These are phyloP conservation scores for Paratrypanosoma confusum DNA, from an alignment of 208 protist genomes.

Conservation along the genomic window DNA sequence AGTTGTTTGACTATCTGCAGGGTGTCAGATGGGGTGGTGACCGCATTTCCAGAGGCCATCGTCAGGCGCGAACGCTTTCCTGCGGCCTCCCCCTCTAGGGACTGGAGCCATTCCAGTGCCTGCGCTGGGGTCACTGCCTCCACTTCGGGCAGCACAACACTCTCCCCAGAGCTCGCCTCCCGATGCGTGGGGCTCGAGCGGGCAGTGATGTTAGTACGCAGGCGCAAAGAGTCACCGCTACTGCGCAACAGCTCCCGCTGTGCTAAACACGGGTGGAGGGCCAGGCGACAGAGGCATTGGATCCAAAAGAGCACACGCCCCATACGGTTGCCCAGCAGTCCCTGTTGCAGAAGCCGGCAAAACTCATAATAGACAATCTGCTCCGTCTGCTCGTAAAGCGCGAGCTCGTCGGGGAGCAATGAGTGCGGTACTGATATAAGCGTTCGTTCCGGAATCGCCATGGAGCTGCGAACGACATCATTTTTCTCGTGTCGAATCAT, in stretches of 20 bases:
- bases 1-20: constrained; percentile 16
- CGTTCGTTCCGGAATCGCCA: constrained; percentile 16
- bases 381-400: constrained; percentile 25
- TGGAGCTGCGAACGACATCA: constrained; percentile 15
- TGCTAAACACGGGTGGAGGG: constrained; percentile 21
- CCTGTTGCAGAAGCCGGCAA: constrained; percentile 14
- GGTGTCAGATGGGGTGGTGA: constrained; percentile 18
- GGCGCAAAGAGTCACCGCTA: too few species aligned
- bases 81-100: not conserved
- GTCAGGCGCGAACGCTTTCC: not conserved
- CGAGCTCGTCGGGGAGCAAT: constrained; percentile 17
- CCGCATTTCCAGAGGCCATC: too few species aligned
- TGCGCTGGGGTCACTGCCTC: not conserved
- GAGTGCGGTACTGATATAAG: constrained; percentile 3
- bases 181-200: too few species aligned
- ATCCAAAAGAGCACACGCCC: constrained; percentile 30
- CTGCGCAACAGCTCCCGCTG: too few species aligned
- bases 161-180: not conserved
- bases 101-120: constrained; percentile 18
- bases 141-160: not conserved
- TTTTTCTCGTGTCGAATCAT: constrained; percentile 36
- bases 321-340: constrained; percentile 18
- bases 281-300: constrained; percentile 24
- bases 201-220: too few species aligned
- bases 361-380: constrained; percentile 10